Conservation (phyloP, 2,329 filamentous ascomycete genomes). For the Fusarium sp. region DNA sequence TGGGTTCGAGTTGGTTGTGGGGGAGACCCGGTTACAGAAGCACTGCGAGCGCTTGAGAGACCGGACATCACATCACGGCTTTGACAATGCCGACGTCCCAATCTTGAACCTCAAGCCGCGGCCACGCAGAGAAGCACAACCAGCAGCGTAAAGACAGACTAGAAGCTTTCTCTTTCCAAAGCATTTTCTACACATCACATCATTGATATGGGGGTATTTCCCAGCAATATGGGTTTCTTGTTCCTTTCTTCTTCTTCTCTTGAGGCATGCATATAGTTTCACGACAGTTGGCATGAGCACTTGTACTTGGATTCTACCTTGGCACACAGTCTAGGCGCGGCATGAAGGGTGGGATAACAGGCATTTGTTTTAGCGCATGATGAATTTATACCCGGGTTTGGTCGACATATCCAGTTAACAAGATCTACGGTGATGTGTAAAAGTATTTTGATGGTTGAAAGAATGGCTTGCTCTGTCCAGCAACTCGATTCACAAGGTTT, state of each 20-base stretch:
- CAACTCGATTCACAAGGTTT: too few species aligned
- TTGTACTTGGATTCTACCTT: slow-evolving; percentile 24
- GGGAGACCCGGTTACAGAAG: slow-evolving; percentile 45
- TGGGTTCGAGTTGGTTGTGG: slow-evolving; percentile 79
- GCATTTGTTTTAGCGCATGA: slow-evolving; percentile 24
- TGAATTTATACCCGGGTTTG: slow-evolving; percentile 37
- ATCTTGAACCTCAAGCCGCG: slow-evolving; percentile 42
- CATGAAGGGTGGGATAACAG: slow-evolving; percentile 12
- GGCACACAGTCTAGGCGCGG: slow-evolving; percentile 22
- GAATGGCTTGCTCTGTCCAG: background rate
- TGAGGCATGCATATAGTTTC: slow-evolving; percentile 7
- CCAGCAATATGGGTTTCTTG: slow-evolving; percentile 6
- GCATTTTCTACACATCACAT: slow-evolving; percentile 6
- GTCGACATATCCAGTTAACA: background rate
- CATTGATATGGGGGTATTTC: slow-evolving; percentile 11
- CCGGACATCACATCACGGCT: slow-evolving; percentile 41
- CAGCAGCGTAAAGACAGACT: slow-evolving; percentile 22
- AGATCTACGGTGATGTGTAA: background rate
- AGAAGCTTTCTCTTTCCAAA: background rate
- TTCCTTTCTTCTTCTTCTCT: slow-evolving; percentile 9
- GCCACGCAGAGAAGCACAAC: slow-evolving; percentile 33
- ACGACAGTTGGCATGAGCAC: slow-evolving; percentile 13
- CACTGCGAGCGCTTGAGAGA: slow-evolving; percentile 49
- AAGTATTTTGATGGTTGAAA: background rate
- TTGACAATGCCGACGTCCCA: slow-evolving; percentile 44